These are phyloP conservation scores for Knoxdaviesia capensis DNA, from an alignment of 2,329 filamentous ascomycete genomes.

Conservation along the genomic window DNA sequence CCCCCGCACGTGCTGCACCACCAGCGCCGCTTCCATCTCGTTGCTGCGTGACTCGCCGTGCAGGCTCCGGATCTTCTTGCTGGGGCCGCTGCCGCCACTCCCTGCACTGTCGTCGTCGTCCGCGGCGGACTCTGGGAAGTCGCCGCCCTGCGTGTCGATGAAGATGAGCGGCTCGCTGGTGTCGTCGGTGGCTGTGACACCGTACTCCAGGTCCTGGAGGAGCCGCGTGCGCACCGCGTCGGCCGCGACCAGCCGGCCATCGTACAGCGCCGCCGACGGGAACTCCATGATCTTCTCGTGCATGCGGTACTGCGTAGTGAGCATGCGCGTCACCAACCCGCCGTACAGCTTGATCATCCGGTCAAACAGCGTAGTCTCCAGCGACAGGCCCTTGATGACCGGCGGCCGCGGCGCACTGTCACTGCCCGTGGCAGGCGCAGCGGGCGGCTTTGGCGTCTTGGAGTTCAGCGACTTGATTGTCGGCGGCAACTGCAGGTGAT, in stretches of 20 bases:
- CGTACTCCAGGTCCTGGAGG: slow-evolving; percentile 59
- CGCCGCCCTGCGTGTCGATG: slow-evolving; percentile 88
- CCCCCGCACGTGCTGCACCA: slow-evolving; percentile 53
- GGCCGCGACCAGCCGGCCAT: slow-evolving; percentile 59
- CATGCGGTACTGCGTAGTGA: slow-evolving; percentile 97
- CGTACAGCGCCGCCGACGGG: slow-evolving; percentile 76
- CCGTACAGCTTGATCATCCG: slow-evolving; percentile 92
- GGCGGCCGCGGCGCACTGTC: slow-evolving; percentile 7
- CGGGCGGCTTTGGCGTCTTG: slow-evolving; percentile 17
- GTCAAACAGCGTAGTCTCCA: slow-evolving; percentile 90
- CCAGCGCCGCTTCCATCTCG: slow-evolving; percentile 69
- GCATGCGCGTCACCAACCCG: slow-evolving; percentile 82
- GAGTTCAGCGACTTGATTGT: slow-evolving; percentile 68
- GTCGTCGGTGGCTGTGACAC: slow-evolving; percentile 62
- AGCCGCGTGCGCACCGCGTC: slow-evolving; percentile 57
- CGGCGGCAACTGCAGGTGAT: slow-evolving; percentile 84
- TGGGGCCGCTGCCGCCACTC: slow-evolving; percentile 15
- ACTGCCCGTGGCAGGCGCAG: not conserved
- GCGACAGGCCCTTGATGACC: slow-evolving; percentile 27
- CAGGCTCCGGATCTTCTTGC: slow-evolving; percentile 20
- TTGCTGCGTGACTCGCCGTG: slow-evolving; percentile 63
- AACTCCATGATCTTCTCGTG: slow-evolving; percentile 91
- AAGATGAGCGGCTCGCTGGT: slow-evolving; percentile 78
- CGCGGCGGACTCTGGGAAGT: slow-evolving; percentile 68
- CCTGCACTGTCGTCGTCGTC: slow-evolving; percentile 34